Conservation (phyloP, 768 basidiomycete genomes). For the Lentinula sp. region DNA sequence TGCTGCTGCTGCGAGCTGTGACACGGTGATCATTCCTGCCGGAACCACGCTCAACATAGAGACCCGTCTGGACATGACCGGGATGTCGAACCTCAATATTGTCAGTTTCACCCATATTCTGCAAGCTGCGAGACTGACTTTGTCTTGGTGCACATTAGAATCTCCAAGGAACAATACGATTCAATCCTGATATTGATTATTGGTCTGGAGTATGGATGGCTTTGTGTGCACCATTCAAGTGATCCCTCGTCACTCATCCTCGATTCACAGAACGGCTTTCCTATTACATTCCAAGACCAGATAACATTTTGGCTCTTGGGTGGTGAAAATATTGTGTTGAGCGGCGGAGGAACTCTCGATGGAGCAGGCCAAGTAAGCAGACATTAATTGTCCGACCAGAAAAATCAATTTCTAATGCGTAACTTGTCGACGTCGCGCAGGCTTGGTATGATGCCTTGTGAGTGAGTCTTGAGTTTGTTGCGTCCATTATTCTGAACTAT, state of each 20-base stretch:
- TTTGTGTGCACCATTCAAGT: not conserved
- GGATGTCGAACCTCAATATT: conserved; percentile 41
- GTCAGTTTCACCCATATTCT: conserved; percentile 21
- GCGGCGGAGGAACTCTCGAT: conserved; percentile 59
- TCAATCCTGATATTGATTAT: conserved; percentile 44
- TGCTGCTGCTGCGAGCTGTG: conserved; percentile 33
- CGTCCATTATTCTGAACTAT: conserved; percentile 8
- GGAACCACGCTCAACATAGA: conserved; percentile 44
- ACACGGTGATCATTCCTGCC: conserved; percentile 36
- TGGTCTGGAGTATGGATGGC: conserved; percentile 38
- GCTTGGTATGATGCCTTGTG: conserved; percentile 52
- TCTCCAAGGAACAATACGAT: conserved; percentile 45
- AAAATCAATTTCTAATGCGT: no score
- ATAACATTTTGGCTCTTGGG: conserved; percentile 5
- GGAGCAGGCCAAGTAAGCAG: conserved; percentile 52
- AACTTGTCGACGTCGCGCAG: conserved; percentile 15
- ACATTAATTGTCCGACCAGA: not conserved
- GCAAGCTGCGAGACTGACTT: not conserved
- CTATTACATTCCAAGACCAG: conserved; percentile 2
- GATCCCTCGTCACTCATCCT: not conserved
- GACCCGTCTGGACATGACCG: conserved; percentile 50
- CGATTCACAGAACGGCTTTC: not conserved
- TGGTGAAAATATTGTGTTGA: conserved; percentile 7
- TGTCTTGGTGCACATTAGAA: conserved; percentile 23
- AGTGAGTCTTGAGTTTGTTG: conserved; percentile 12